Conservation (phyloP, 352 stramenopile genomes). For the Phytophthora kernoviae region DNA sequence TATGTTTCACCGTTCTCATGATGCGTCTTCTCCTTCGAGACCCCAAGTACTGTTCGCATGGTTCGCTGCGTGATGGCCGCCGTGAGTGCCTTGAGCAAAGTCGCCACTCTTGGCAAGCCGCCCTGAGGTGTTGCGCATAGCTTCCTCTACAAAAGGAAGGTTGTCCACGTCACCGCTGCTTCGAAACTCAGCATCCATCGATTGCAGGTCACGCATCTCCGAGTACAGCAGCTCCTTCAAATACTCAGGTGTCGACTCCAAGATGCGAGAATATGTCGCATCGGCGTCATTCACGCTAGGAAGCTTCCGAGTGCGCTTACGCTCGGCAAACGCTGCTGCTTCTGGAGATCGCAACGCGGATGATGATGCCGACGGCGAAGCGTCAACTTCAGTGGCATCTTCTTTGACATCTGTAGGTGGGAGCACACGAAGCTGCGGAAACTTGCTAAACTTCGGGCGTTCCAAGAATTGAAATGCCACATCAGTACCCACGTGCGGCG, state of each 20-base stretch:
- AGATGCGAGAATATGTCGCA: constrained; percentile 70
- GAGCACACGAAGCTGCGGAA: constrained; percentile 54
- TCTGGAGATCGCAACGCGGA: constrained; percentile 13
- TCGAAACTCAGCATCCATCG: constrained; percentile 69
- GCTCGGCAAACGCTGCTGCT: constrained; percentile 28
- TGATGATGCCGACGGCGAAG: background rate
- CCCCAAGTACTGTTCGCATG: background rate
- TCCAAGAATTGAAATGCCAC: constrained; percentile 81
- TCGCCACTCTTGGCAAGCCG: constrained; percentile 46
- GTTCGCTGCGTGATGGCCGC: constrained; percentile 2
- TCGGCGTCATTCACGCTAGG: constrained; percentile 74
- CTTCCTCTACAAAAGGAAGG: constrained; percentile 82
- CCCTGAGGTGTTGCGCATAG: constrained; percentile 69
- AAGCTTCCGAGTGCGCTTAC: constrained; percentile 50
- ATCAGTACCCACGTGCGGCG: constrained; percentile 54
- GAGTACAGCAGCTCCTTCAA: constrained; percentile 57
- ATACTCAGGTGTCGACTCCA: constrained; percentile 75
- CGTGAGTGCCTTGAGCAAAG: constrained; percentile 19
- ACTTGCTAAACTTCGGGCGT: constrained; percentile 70
- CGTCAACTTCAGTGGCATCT: constrained; percentile 1
- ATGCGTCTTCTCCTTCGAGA: constrained; percentile 14
- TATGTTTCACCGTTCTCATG: constrained; percentile 45
- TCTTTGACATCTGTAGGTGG: constrained; percentile 11
- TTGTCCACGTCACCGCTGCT: constrained; percentile 76
- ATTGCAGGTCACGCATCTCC: constrained; percentile 75